Evolutionary conservation across 2,329 filamentous ascomycete species (phyloP).

Genomic region (Chrysoporthe cubensis): DNA sequence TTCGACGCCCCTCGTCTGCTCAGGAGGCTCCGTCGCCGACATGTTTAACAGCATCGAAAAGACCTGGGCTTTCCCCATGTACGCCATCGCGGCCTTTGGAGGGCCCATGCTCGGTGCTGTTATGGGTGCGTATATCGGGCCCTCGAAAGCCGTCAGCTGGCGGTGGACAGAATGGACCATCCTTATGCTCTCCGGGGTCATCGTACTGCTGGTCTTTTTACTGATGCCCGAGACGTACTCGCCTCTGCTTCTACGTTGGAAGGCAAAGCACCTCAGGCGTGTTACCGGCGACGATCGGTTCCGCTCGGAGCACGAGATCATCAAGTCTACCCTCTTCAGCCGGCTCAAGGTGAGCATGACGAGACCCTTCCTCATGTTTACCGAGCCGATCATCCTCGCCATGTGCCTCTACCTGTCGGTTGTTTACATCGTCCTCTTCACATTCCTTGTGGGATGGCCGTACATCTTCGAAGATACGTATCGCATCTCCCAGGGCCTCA

Average conservation of each 20-base stretch:
- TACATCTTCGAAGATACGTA: constrained; percentile 52
- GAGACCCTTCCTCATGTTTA: constrained; percentile 45
- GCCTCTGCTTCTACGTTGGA: constrained; percentile 58
- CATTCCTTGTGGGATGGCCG: constrained; percentile 55
- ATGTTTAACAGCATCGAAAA: constrained; percentile 42
- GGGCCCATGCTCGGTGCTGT: constrained; percentile 47
- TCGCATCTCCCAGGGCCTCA: constrained; percentile 45
- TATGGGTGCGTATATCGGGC: constrained; percentile 66
- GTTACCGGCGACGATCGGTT: constrained; percentile 66
- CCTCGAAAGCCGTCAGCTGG: constrained; percentile 57
- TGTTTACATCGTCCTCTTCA: constrained; percentile 58
- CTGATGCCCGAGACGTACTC: constrained; percentile 71
- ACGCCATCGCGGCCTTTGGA: constrained; percentile 46
- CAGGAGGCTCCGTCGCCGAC: constrained; percentile 49
- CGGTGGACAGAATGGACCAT: constrained; percentile 69
- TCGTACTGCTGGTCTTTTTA: constrained; percentile 59
- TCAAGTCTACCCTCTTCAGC: constrained; percentile 56
- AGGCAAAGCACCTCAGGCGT: constrained; percentile 61
- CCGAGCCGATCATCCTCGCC: constrained; percentile 45
- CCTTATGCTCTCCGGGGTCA: constrained; percentile 63
- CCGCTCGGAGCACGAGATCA: constrained; percentile 65
- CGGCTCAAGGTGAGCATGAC: constrained; percentile 49
- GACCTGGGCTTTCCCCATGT: constrained; percentile 49
- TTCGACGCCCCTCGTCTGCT: constrained; percentile 47
- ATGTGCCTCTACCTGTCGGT: constrained; percentile 56